phyloP scores from a whole-genome alignment of 176 grass and related monocot genomes.

The Avena eriantha region DNA sequence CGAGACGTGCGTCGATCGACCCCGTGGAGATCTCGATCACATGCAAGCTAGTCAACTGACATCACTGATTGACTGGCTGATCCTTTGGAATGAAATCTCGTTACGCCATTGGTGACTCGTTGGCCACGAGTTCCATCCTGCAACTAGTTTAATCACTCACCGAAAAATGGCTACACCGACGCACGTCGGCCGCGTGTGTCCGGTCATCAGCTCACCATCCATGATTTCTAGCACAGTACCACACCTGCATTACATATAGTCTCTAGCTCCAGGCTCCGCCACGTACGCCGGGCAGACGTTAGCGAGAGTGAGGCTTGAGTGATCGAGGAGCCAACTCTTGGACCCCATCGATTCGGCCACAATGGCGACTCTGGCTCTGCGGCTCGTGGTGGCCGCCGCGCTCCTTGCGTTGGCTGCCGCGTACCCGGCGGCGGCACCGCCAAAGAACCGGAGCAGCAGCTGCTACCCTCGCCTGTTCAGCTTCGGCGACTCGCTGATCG shows the following conservation, averaged over 20 bases:
- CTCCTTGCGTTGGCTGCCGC: neutral
- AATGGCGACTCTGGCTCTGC: neutral
- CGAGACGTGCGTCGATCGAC: too few relatives aligned
- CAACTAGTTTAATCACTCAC: neutral
- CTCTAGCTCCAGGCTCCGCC: too few relatives aligned
- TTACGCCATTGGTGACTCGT: neutral
- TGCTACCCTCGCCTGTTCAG: constrained; percentile 64
- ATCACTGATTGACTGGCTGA: neutral
- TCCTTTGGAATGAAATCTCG: neutral
- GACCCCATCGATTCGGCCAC: neutral
- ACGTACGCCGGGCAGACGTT: too few relatives aligned
- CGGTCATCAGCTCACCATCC: too few relatives aligned
- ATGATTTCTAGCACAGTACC: too few relatives aligned
- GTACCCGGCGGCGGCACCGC: neutral
- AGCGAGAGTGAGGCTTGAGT: too few relatives aligned
- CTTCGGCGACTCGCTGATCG: constrained; percentile 77
- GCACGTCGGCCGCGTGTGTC: neutral
- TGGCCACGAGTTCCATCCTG: neutral
- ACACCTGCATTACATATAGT: too few relatives aligned
- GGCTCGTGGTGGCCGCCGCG: neutral
- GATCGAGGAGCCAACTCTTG: neutral
- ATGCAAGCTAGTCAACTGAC: neutral
- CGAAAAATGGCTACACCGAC: neutral
- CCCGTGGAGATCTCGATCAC: neutral
- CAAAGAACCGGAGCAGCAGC: neutral